phyloP scores from a whole-genome alignment of 2,329 filamentous ascomycete genomes.

The Aspergillus felis region DNA sequence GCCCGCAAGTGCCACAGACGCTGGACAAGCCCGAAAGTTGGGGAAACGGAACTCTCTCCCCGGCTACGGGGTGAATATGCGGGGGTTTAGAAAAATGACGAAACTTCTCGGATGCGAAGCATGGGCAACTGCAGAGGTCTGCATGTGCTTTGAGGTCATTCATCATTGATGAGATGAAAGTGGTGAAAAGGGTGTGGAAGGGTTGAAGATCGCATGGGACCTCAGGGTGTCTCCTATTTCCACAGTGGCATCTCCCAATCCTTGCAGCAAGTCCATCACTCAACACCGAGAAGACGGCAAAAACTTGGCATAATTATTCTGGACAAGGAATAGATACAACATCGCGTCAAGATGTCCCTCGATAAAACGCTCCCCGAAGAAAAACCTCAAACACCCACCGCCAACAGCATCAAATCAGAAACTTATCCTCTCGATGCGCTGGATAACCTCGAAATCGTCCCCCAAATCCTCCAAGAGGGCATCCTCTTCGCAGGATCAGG shows the following conservation, averaged over 20 bases:
- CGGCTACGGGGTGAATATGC: slow-evolving; percentile 1
- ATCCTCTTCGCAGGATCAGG: slow-evolving; percentile 34
- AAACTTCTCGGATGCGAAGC: not conserved
- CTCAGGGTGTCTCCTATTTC: not conserved
- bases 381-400: slow-evolving; percentile 7
- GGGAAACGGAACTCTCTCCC: slow-evolving; percentile 3
- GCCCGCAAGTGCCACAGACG: not conserved
- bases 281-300: not conserved
- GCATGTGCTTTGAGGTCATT: not conserved
- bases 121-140: not conserved
- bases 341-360: slow-evolving; percentile 1
- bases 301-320: not conserved
- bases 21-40: not conserved
- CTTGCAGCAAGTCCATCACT: not conserved
- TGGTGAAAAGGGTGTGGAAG: not conserved
- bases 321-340: not conserved
- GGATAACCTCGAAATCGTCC: slow-evolving; percentile 31
- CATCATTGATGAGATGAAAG: not conserved
- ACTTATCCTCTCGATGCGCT: slow-evolving; percentile 25
- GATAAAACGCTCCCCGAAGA: slow-evolving; percentile 10
- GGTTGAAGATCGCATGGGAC: not conserved
- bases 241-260: too few relatives aligned
- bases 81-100: not conserved
- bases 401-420: slow-evolving; percentile 7
- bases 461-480: slow-evolving; percentile 34